Evolutionary conservation across 169 alveolate species (phyloP).

Genomic region (Ichthyophthirius multifiliis): DNA sequence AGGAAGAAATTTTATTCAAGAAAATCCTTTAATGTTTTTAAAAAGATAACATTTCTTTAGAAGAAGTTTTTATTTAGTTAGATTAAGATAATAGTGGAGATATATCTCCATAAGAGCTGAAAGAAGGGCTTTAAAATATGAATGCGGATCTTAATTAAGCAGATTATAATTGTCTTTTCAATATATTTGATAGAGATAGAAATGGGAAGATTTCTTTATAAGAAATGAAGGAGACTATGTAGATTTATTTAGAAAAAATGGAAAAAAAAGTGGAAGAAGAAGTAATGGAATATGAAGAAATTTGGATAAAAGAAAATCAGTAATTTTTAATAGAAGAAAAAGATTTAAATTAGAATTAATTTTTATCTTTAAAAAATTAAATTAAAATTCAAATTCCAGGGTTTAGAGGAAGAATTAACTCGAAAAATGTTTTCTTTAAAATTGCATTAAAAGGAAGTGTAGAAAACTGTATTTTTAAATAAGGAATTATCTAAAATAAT

Average conservation of each 20-base stretch:
- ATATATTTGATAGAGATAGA: constrained; percentile 37
- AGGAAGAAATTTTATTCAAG: constrained; percentile 17
- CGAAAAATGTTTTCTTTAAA: neutral
- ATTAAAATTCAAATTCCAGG: no score
- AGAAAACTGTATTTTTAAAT: neutral
- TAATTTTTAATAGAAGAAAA: neutral
- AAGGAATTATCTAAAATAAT: neutral
- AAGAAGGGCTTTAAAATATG: constrained; percentile 18
- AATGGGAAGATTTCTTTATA: constrained; percentile 11
- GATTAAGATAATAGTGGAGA: constrained; percentile 36
- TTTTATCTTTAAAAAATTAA: no score
- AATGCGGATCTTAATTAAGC: constrained; percentile 13
- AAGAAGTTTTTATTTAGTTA: constrained; percentile 8
- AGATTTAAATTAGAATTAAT: neutral
- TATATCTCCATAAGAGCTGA: constrained; percentile 20
- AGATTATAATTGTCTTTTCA: constrained; percentile 26
- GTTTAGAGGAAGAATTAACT: no score
- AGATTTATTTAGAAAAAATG: neutral
- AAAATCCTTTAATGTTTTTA: constrained; percentile 21
- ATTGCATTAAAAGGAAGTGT: neutral
- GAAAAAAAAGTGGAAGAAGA: neutral
- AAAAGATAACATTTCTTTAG: constrained; percentile 2
- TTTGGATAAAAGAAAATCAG: neutral
- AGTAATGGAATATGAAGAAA: neutral
- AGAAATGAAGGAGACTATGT: constrained; percentile 20